Evolutionary conservation across 2,329 filamentous ascomycete genomes (phyloP).

Genomic region (Elsinoe ampelina): DNA sequence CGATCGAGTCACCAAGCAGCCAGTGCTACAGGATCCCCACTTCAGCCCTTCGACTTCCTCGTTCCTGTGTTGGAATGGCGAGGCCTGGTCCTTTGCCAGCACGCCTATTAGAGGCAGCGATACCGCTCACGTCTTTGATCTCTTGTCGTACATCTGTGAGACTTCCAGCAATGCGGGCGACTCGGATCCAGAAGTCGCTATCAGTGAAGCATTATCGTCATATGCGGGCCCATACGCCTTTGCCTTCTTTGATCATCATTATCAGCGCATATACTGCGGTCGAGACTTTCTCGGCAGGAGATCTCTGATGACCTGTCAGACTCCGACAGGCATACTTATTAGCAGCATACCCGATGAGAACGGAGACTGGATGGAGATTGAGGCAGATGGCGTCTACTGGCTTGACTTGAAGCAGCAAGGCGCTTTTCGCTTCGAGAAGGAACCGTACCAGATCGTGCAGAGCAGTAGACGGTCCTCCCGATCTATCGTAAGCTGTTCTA

Average conservation of each 20-base stretch:
- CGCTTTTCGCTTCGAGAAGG: not conserved
- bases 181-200: not conserved
- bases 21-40: constrained; percentile 50
- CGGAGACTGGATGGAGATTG: constrained; percentile 64
- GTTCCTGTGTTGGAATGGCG: constrained; percentile 91
- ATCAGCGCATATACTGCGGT: constrained; percentile 63
- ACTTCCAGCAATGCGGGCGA: not conserved
- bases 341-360: constrained; percentile 59
- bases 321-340: constrained; percentile 47
- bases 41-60: constrained; percentile 35
- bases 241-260: constrained; percentile 62
- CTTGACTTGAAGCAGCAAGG: constrained; percentile 42
- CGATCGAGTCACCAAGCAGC: constrained; percentile 60
- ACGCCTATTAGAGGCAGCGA: constrained; percentile 64
- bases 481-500: not conserved
- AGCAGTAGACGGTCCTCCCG: not conserved
- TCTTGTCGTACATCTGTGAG: constrained; percentile 36
- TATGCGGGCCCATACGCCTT: constrained; percentile 74
- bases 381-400: constrained; percentile 71
- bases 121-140: constrained; percentile 56
- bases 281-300: constrained; percentile 80
- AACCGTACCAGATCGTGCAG: not conserved
- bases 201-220: constrained; percentile 15
- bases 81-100: constrained; percentile 70
- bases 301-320: constrained; percentile 57